Percentiles rank a stretch among this genome's conserved stretches.
These are phyloP conservation scores for Pestalotiopsis sp. DNA, from an alignment of 2,329 filamentous ascomycete species.

Conservation along the genomic window DNA sequence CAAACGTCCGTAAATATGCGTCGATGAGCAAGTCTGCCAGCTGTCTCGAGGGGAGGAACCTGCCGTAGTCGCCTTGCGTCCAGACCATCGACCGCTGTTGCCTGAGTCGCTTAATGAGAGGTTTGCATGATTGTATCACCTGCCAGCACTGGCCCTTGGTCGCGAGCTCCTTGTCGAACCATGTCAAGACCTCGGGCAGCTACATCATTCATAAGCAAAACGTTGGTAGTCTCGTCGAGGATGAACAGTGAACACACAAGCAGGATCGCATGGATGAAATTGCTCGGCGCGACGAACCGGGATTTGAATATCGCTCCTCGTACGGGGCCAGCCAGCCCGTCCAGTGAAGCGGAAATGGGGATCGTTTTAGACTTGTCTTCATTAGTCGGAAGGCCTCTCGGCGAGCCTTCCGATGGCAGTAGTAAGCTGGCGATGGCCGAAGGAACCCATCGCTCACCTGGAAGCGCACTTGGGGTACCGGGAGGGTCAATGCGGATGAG, in stretches of 20 bases:
- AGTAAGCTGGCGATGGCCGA: neutral
- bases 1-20: conserved; percentile 51
- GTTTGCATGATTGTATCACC: conserved; percentile 53
- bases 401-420: neutral
- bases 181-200: neutral
- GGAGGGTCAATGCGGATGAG: neutral
- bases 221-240: neutral
- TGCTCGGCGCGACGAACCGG: conserved; percentile 58
- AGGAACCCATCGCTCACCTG: neutral
- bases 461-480: neutral
- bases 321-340: neutral
- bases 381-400: neutral
- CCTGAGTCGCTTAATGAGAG: conserved; percentile 55
- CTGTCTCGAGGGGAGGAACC: conserved; percentile 48
- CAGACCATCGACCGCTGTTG: conserved; percentile 29
- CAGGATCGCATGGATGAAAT: conserved; percentile 54
- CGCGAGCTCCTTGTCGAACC: neutral
- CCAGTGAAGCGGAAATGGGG: neutral
- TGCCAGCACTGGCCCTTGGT: neutral
- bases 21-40: conserved; percentile 51
- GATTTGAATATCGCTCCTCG: conserved; percentile 58
- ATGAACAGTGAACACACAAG: conserved; percentile 41
- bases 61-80: conserved; percentile 1
- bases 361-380: neutral
- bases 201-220: neutral